Conservation (phyloP, 2,329 filamentous ascomycete species). For the Epichloe glyceriae region DNA sequence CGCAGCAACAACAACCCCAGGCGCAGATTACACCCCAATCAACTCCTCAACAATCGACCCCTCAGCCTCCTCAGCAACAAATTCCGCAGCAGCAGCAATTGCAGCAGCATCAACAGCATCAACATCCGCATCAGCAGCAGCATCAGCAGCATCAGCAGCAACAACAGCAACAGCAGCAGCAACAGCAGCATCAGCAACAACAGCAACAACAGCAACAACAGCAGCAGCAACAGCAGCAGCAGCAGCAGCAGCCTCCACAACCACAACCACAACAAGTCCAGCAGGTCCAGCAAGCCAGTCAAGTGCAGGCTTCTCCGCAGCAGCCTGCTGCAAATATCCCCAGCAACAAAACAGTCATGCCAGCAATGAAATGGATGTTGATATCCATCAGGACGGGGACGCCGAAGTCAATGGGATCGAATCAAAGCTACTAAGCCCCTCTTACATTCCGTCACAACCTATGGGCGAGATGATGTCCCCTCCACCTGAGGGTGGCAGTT, state of each 20-base stretch:
- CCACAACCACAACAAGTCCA: conserved; percentile 15
- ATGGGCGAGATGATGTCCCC: conserved; percentile 49
- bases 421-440: conserved; percentile 33
- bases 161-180: conserved; percentile 14
- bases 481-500: conserved; percentile 51
- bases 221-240: conserved; percentile 16
- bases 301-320: conserved; percentile 18
- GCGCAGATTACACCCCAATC: conserved; percentile 4
- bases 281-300: conserved; percentile 21
- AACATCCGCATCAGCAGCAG: conserved; percentile 13
- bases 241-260: conserved; percentile 3
- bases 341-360: conserved; percentile 29
- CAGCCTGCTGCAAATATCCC: conserved; percentile 21
- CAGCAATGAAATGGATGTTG: conserved; percentile 40
- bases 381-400: conserved; percentile 35
- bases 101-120: conserved; percentile 12
- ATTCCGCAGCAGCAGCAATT: conserved; percentile 6
- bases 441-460: conserved; percentile 39
- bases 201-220: conserved; percentile 14
- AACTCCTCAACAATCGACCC: conserved; percentile 10
- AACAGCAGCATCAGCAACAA: conserved; percentile 7
- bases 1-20: conserved; percentile 17
- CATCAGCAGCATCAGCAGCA: background rate
- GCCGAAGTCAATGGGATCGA: conserved; percentile 31
- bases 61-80: conserved; percentile 14